Evolutionary conservation across 768 basidiomycete species (phyloP).

Genomic region (Inosperma sp.): DNA sequence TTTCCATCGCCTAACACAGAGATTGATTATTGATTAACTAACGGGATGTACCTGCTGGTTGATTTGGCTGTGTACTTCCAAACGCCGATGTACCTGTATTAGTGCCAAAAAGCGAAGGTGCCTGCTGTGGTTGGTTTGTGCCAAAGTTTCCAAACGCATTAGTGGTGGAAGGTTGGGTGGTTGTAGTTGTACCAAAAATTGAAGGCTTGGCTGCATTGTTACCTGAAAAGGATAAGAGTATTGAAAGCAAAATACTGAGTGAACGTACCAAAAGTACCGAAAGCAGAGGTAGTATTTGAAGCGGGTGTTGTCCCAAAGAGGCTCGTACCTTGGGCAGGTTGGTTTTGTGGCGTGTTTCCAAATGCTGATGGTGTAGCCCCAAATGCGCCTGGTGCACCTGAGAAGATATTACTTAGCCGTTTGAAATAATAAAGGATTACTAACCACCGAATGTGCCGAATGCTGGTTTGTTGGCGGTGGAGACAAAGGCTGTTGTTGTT

Average conservation of each 20-base stretch:
- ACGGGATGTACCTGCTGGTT: slow-evolving; percentile 26
- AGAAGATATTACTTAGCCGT: not conserved
- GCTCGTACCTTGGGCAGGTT: slow-evolving; percentile 29
- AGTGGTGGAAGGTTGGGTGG: slow-evolving; percentile 24
- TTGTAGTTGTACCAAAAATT: slow-evolving; percentile 32
- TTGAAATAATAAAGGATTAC: slow-evolving; percentile 3
- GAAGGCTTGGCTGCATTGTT: slow-evolving; percentile 24
- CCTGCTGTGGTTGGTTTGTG: slow-evolving; percentile 22
- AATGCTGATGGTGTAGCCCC: slow-evolving; percentile 9
- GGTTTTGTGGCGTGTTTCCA: slow-evolving; percentile 25
- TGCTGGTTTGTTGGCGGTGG: slow-evolving; percentile 26
- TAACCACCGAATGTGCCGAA: slow-evolving; percentile 24
- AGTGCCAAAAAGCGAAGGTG: slow-evolving; percentile 17
- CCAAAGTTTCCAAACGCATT: slow-evolving; percentile 36
- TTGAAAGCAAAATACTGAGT: not conserved
- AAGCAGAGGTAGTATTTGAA: slow-evolving; percentile 34
- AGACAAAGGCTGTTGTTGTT: slow-evolving; percentile 32
- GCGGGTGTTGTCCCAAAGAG: slow-evolving; percentile 31
- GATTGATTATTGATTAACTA: not conserved
- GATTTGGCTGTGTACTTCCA: slow-evolving; percentile 19
- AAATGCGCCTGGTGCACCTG: slow-evolving; percentile 1
- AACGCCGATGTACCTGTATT: not conserved
- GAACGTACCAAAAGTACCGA: slow-evolving; percentile 23
- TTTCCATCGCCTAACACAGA: not conserved
- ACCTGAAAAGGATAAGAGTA: slow-evolving; percentile 11